Evolutionary conservation across 179 eudicot species (phyloP).

Genomic region (Spergularia azorica): DNA sequence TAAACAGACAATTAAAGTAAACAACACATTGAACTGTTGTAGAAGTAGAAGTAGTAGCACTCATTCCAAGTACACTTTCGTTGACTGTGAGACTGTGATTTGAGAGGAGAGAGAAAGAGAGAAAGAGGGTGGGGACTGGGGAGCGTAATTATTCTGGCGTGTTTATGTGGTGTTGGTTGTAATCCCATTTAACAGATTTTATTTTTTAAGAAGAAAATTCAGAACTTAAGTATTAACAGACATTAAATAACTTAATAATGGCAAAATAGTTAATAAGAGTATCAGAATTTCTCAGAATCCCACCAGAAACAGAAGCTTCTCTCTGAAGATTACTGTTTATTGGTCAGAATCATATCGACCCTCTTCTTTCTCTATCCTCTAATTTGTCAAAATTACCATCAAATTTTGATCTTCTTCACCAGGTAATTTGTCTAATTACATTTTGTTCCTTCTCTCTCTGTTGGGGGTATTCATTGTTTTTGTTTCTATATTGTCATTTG

Average conservation of each 20-base stretch:
- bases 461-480: neutral
- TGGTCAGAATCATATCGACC: conserved; percentile 7
- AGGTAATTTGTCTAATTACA: neutral
- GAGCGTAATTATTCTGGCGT: conserved; percentile 20
- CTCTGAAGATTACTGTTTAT: neutral
- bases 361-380: neutral
- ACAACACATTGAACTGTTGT: neutral
- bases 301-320: neutral
- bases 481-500: neutral
- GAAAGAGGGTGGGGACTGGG: neutral
- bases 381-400: too few relatives aligned
- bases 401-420: neutral
- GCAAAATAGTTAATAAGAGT: too few relatives aligned
- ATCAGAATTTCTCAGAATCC: neutral
- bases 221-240: neutral
- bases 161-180: neutral
- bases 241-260: too few relatives aligned
- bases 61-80: neutral
- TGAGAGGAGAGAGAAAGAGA: neutral
- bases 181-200: conserved; percentile 9
- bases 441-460: neutral
- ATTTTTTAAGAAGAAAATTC: conserved; percentile 13
- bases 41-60: neutral
- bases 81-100: neutral
- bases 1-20: too few relatives aligned